Evolutionary conservation across 2,329 filamentous ascomycete species (phyloP), one percentile per base, ranked within the genome.

Genomic region (Emmonsiellopsis sp.): DNA sequence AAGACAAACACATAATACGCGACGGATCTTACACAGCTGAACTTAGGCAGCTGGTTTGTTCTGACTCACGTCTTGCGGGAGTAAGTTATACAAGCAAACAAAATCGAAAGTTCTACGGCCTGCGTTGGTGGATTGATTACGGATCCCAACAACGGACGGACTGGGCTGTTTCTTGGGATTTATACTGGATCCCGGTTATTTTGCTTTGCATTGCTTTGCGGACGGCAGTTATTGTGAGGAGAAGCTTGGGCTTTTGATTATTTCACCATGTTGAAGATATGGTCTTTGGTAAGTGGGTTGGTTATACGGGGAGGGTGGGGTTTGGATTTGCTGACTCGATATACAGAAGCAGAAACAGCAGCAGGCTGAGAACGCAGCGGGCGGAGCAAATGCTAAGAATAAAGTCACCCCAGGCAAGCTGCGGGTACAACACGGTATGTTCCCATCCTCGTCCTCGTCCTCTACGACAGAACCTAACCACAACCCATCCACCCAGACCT

Each of bases 361-460:
- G 79, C 89, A 96, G 79, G 89, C 95, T 75, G 88, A 94, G 74
- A 91, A 89, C 65, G 89, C 91, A 62, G 89, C 91, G 65, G 89
- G 88, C 55, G 85, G 86, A 61, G 82, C 79, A 35, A 79, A 83
- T 44, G 85, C 84, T 52, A 95, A 90, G 78, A 97, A 96, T 82
- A 97, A 96, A 82, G 91, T 98, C 60, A 97, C 93, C 20, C 89
- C 93, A 15, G 93, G 93, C 52, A 91, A 97, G 74, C 77, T 97
- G 58, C 87, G 93, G 56, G 90, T 96, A 57, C 93, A 97, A 74
- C 95, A 95, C 81, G 93, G 92, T 94, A 74, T 52, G 67, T 64
- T 51, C 50, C 5, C 20, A n/a, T n/a, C n/a, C n/a, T n/a, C n/a
- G n/a, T 44, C 26, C 34, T 7, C 11, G 30, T 26, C 13, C 46